Evolutionary conservation across 2,329 filamentous ascomycete species (phyloP), one percentile per base, ranked within the genome.

Genomic region (Alternaria alternata): DNA sequence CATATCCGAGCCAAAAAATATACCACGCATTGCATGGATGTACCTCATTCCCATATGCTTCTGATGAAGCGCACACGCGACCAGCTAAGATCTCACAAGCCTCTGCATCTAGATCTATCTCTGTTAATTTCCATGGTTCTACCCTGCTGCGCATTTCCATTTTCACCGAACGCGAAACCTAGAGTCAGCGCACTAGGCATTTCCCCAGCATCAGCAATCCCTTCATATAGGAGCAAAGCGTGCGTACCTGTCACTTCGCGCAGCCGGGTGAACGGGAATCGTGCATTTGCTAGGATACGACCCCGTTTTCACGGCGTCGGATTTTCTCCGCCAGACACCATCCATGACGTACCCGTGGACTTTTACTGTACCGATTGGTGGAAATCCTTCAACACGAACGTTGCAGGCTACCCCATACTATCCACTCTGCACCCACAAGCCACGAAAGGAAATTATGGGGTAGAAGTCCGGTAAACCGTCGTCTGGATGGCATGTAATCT

Each of bases 281-380:
- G 4, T 48, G 32, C 20, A 22, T 34, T 4, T 22, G 34, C 28
- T 20, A 16, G 28, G 44, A 9, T 16, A 16, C 28, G 18, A 3
- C 18, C 18, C 28, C 28, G 18, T 48, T 22, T 34, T 2, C 18
- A 9, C 44, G 44, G n/a, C 28, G n/a, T 34, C 28, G 28, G 11
- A 48, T 22, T 22, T 48, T 16, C 12, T 48, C 44, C 44, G 44
- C 28, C n/a, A 47, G n/a, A 48, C 44, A 48, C 12, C 28, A 34
- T 32, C 44, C 18, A 36, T 36, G 44, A 48, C 46, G 30, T n/a
- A 24, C 18, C 18, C 30, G 30, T 42, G 26, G 26, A 43, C 11
- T 43, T 24, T 9, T 8, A 32, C 39, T 14, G 28, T 18, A 44
- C 59, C 42, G 51, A 63, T 63, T 63, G 61, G 61, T 63, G 61